These are phyloP conservation scores for Fusarium goolgardi DNA, from an alignment of 2,329 filamentous ascomycete species.

Conservation along the genomic window DNA sequence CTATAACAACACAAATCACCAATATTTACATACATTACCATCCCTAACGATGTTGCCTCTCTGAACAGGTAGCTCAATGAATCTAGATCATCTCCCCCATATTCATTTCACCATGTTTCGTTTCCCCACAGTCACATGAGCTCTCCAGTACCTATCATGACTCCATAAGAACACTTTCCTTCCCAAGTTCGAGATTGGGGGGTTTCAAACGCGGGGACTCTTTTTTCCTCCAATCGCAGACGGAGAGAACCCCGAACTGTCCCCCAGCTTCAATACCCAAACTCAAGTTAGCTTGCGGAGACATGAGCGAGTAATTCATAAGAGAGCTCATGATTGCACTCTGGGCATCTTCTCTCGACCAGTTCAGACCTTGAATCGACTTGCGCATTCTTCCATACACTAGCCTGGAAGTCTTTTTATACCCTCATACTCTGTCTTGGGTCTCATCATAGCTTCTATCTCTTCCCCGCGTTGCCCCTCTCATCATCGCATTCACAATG, in stretches of 20 bases:
- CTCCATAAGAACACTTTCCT: conserved; percentile 26
- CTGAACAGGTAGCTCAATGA: not conserved
- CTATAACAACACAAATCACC: not conserved
- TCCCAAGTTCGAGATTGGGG: conserved; percentile 40
- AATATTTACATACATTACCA: not conserved
- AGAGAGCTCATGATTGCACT: conserved; percentile 27
- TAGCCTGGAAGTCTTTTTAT: not conserved
- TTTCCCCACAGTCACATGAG: conserved; percentile 25
- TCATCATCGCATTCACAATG: conserved; percentile 54
- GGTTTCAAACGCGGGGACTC: conserved; percentile 23
- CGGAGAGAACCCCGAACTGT: conserved; percentile 44
- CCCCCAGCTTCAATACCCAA: conserved; percentile 15
- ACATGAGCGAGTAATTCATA: conserved; percentile 44
- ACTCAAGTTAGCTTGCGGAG: conserved; percentile 26
- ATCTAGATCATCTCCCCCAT: conserved; percentile 12
- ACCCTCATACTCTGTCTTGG: conserved; percentile 13
- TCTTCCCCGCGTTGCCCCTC: conserved; percentile 38
- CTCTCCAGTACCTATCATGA: conserved; percentile 30
- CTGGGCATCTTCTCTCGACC: not conserved
- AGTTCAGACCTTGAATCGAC: not conserved
- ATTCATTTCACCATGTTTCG: conserved; percentile 2
- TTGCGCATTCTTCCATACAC: not conserved
- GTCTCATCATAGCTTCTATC: conserved; percentile 40
- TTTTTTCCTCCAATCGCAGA: conserved; percentile 48
- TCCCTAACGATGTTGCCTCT: not conserved